These are phyloP conservation scores for Phylloporus sp. DNA, from an alignment of 768 basidiomycete species.

Conservation along the genomic window DNA sequence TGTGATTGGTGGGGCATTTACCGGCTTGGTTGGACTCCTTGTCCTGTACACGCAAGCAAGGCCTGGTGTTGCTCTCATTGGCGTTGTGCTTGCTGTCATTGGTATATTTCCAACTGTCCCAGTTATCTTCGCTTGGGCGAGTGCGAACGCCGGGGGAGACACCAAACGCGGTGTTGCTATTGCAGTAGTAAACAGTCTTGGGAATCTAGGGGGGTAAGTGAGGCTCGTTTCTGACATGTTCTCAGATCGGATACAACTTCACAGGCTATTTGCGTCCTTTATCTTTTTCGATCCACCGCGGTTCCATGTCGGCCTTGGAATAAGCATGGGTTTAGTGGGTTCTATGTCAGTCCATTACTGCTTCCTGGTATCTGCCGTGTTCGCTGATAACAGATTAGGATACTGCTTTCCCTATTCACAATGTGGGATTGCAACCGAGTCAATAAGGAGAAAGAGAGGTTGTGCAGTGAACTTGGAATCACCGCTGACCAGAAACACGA, in stretches of 20 bases:
- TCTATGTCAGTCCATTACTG: slow-evolving; percentile 16
- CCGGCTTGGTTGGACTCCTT: slow-evolving; percentile 45
- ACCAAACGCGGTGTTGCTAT: slow-evolving; percentile 44
- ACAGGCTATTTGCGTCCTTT: slow-evolving; percentile 38
- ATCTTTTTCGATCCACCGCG: slow-evolving; percentile 37
- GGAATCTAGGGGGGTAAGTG: slow-evolving; percentile 49
- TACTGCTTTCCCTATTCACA: slow-evolving; percentile 31
- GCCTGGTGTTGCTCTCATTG: slow-evolving; percentile 33
- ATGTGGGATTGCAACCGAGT: slow-evolving; percentile 45
- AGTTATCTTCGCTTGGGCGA: slow-evolving; percentile 46
- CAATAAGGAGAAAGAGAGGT: slow-evolving; percentile 42
- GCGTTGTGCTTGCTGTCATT: slow-evolving; percentile 42
- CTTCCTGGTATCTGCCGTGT: slow-evolving; percentile 13
- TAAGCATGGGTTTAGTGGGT: slow-evolving; percentile 24
- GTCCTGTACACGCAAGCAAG: slow-evolving; percentile 35
- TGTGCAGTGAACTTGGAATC: slow-evolving; percentile 42
- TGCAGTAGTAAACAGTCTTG: slow-evolving; percentile 49
- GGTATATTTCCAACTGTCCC: slow-evolving; percentile 46
- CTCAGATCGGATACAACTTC: not conserved
- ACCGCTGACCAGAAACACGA: slow-evolving; percentile 33
- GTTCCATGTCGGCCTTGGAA: slow-evolving; percentile 32
- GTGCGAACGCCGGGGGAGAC: slow-evolving; percentile 51
- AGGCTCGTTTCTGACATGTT: slow-evolving; percentile 10
- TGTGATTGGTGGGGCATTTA: slow-evolving; percentile 35
- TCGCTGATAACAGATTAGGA: slow-evolving; percentile 32